Conservation (phyloP, 306 rosid species). For the Senna tora region DNA sequence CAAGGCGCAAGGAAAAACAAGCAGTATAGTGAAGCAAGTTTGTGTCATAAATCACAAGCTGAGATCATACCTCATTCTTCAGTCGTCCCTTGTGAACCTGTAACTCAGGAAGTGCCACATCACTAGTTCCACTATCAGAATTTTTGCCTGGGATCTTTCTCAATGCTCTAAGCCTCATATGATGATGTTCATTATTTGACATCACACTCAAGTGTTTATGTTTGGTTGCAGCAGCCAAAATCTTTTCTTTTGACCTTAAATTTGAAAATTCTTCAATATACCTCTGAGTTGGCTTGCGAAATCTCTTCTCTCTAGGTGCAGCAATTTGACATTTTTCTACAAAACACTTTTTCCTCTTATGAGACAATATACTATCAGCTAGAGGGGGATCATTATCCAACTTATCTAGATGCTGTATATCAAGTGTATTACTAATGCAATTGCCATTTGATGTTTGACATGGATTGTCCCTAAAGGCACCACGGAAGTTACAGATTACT, state of each 20-base stretch:
- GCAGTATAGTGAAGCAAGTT: constrained; percentile 22
- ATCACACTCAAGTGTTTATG: constrained; percentile 39
- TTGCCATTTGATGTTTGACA: constrained; percentile 54
- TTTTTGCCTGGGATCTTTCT: constrained; percentile 53
- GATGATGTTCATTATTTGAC: constrained; percentile 45
- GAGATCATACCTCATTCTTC: constrained; percentile 59
- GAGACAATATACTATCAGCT: constrained; percentile 45
- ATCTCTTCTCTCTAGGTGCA: constrained; percentile 65
- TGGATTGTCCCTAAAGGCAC: constrained; percentile 54
- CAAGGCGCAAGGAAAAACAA: not conserved
- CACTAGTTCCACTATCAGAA: constrained; percentile 47
- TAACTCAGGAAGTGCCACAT: constrained; percentile 52
- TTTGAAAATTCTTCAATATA: constrained; percentile 74
- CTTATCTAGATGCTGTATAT: constrained; percentile 43
- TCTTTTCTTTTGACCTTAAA: constrained; percentile 53
- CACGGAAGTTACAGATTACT: constrained; percentile 45
- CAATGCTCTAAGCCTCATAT: constrained; percentile 44
- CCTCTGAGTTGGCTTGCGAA: constrained; percentile 78
- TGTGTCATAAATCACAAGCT: not conserved
- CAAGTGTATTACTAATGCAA: constrained; percentile 51
- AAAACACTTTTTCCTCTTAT: constrained; percentile 49
- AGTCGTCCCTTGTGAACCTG: constrained; percentile 47
- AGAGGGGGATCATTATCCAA: constrained; percentile 48
- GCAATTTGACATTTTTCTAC: constrained; percentile 49
- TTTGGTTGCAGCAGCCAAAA: constrained; percentile 44